Evolutionary conservation across 495 filamentous ascomycete genomes (phyloP).

Genomic region (Aspergillus nanangensis): DNA sequence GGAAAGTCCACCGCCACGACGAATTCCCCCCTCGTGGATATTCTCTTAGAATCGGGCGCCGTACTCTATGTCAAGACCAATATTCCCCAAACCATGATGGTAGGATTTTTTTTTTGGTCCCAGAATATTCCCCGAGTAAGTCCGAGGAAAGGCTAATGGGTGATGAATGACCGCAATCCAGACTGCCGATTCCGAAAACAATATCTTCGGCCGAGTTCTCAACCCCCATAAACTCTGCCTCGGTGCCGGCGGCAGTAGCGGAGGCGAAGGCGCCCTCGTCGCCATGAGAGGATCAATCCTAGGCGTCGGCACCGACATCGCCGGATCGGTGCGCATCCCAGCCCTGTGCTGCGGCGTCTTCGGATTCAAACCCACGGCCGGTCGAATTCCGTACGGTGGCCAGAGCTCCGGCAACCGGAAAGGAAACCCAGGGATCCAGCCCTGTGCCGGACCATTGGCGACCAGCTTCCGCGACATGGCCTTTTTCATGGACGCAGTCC

Average conservation of each 20-base stretch:
- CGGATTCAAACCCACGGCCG: slow-evolving; percentile 55
- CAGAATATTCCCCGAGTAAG: too few species aligned
- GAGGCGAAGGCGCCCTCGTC: slow-evolving; percentile 61
- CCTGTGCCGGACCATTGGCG: slow-evolving; percentile 31
- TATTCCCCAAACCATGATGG: slow-evolving; percentile 51
- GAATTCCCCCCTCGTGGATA: slow-evolving; percentile 37
- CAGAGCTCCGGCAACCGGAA: slow-evolving; percentile 32
- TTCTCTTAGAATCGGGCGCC: slow-evolving; percentile 30
- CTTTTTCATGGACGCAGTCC: too few species aligned
- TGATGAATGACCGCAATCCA: too few species aligned
- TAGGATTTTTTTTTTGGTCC: too few species aligned
- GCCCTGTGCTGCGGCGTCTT: slow-evolving; percentile 57
- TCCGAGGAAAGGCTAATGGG: too few species aligned
- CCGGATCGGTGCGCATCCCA: slow-evolving; percentile 56
- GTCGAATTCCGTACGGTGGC: slow-evolving; percentile 44
- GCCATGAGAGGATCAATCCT: slow-evolving; percentile 53
- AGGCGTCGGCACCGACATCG: slow-evolving; percentile 67
- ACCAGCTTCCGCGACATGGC: slow-evolving; percentile 30
- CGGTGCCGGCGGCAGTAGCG: slow-evolving; percentile 54
- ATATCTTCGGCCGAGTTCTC: slow-evolving; percentile 38
- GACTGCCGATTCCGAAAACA: slow-evolving; percentile 37
- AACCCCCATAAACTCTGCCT: slow-evolving; percentile 50
- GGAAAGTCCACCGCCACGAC: slow-evolving; percentile 36
- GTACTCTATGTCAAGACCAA: slow-evolving; percentile 61
- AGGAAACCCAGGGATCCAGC: slow-evolving; percentile 37